phyloP scores from a whole-genome alignment of 176 grass and related monocot species.

The Zoysia pacifica region DNA sequence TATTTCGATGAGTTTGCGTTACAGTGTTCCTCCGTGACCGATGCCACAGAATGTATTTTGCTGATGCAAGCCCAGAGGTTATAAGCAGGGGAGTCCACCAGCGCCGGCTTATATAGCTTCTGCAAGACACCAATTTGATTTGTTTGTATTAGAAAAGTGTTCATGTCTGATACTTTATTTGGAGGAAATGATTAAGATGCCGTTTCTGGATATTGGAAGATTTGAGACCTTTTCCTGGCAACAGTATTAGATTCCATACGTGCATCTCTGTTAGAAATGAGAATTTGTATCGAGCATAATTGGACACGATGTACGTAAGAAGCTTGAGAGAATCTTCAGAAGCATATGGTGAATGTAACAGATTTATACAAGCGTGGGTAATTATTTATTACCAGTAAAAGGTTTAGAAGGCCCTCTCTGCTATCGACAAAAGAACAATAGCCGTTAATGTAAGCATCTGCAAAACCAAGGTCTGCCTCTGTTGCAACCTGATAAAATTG shows the following conservation, averaged over 20 bases:
- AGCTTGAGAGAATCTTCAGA: not conserved
- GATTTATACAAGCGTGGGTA: not conserved
- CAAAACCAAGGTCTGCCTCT: slow-evolving; percentile 79
- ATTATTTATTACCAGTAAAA: slow-evolving; percentile 60
- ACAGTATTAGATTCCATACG: slow-evolving; percentile 21
- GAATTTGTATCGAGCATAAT: slow-evolving; percentile 47
- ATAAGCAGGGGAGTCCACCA: slow-evolving; percentile 88
- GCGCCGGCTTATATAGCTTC: slow-evolving; percentile 47
- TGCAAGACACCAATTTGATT: not conserved
- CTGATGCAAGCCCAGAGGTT: slow-evolving; percentile 69
- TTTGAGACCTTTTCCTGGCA: slow-evolving; percentile 39
- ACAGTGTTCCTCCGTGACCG: slow-evolving; percentile 68
- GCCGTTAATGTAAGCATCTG: slow-evolving; percentile 82
- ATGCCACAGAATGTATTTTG: slow-evolving; percentile 74
- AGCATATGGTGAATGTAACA: not conserved
- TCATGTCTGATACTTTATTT: not conserved
- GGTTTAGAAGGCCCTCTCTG: slow-evolving; percentile 73
- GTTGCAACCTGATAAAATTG: slow-evolving; percentile 57
- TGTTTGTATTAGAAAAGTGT: not conserved
- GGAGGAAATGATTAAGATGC: not conserved
- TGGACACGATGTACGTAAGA: not conserved
- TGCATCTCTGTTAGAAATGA: slow-evolving; percentile 69
- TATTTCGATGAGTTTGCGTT: slow-evolving; percentile 75
- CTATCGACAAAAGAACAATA: slow-evolving; percentile 74
- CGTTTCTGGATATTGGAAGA: not conserved